Conservation (phyloP, 106 monocot species). For the Platanthera guangdongensis region DNA sequence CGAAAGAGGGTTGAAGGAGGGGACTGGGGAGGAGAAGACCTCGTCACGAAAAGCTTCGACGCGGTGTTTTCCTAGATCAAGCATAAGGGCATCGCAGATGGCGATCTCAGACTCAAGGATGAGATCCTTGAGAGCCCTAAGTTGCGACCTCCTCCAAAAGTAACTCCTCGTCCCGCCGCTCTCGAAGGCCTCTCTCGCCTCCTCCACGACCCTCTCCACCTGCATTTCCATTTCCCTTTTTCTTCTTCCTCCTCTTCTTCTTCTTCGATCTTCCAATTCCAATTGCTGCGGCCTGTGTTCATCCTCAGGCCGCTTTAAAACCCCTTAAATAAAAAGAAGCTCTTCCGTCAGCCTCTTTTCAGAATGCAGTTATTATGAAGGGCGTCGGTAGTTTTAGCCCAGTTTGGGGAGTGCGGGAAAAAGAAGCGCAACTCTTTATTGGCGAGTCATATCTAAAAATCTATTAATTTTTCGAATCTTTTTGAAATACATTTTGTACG, state of each 20-base stretch:
- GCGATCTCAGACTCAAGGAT: constrained; percentile 40
- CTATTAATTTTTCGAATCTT: no score
- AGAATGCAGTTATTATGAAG: no score
- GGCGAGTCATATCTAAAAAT: no score
- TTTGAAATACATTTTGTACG: no score
- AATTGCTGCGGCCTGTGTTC: no score
- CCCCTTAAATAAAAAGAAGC: no score
- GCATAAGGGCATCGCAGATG: constrained; percentile 35
- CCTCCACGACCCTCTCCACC: constrained; percentile 12
- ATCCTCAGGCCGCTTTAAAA: no score
- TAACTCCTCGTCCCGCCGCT: constrained; percentile 48
- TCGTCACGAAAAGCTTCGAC: constrained; percentile 76
- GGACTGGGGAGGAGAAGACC: constrained; percentile 10
- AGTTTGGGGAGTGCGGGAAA: no score
- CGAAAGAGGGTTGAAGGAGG: neutral
- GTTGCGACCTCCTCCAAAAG: constrained; percentile 53
- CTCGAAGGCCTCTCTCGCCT: constrained; percentile 36
- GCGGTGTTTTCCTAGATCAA: constrained; percentile 65
- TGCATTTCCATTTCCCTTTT: neutral
- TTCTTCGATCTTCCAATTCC: neutral
- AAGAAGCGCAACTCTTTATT: no score
- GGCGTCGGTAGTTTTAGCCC: no score
- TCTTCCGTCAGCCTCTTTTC: no score
- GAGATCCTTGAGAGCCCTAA: constrained; percentile 35
- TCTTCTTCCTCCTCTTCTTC: neutral